phyloP scores from a whole-genome alignment of 2,329 filamentous ascomycete genomes.

The Xylaria sp. region DNA sequence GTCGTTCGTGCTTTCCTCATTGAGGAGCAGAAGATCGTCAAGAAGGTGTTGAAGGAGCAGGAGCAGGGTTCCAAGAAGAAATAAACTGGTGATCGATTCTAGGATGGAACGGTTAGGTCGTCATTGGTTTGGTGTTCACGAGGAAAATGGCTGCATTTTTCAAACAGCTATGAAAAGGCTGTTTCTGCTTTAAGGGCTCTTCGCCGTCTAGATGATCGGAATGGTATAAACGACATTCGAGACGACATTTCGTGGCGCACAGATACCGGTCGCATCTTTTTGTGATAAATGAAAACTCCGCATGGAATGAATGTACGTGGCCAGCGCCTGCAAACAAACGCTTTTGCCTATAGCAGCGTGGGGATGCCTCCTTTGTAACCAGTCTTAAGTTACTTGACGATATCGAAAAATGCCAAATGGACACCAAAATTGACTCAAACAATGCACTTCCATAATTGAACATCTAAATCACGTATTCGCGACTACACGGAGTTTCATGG shows the following conservation, averaged over 20 bases:
- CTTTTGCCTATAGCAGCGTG: slow-evolving; percentile 5
- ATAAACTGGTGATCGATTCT: slow-evolving; percentile 55
- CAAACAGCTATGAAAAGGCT: slow-evolving; percentile 39
- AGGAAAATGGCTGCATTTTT: slow-evolving; percentile 43
- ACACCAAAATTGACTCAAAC: too few relatives aligned
- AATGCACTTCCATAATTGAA: too few relatives aligned
- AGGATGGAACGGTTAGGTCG: slow-evolving; percentile 43
- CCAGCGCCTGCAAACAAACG: slow-evolving; percentile 4
- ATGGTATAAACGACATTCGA: slow-evolving; percentile 43
- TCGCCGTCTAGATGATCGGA: slow-evolving; percentile 44
- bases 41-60: slow-evolving; percentile 99
- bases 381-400: slow-evolving; percentile 1
- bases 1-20: slow-evolving; percentile 98
- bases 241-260: slow-evolving; percentile 25
- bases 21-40: slow-evolving; percentile 99
- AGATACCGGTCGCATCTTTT: slow-evolving; percentile 7
- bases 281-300: slow-evolving; percentile 7
- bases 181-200: slow-evolving; percentile 43
- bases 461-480: too few relatives aligned
- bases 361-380: background rate
- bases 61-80: slow-evolving; percentile 74
- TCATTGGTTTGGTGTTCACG: slow-evolving; percentile 46
- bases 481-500: too few relatives aligned
- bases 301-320: slow-evolving; percentile 13
- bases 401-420: background rate